Conservation (phyloP, 352 stramenopile genomes). For the Globisporangium mamillatum region DNA sequence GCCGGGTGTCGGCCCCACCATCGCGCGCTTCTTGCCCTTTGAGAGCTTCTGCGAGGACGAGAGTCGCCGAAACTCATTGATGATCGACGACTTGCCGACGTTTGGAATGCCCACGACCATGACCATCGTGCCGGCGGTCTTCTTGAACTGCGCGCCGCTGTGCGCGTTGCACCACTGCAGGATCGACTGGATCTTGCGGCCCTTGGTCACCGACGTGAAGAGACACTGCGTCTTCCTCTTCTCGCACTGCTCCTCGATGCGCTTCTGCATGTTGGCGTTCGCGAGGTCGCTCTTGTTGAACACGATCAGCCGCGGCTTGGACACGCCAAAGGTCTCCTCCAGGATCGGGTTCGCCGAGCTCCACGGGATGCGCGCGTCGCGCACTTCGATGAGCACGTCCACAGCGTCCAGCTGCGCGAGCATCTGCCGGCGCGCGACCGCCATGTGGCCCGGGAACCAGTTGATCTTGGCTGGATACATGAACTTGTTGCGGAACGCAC, state of each 20-base stretch:
- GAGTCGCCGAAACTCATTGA: conserved; percentile 81
- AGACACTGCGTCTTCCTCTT: conserved; percentile 49
- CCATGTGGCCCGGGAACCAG: conserved; percentile 89
- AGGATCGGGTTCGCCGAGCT: conserved; percentile 82
- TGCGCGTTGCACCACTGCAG: conserved; percentile 76
- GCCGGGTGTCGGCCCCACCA: conserved; percentile 77
- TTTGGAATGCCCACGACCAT: conserved; percentile 90
- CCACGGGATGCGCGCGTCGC: conserved; percentile 79
- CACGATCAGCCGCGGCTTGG: conserved; percentile 80
- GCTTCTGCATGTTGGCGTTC: conserved; percentile 81
- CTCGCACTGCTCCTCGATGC: conserved; percentile 64
- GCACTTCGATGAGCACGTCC: conserved; percentile 82
- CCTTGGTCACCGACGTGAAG: conserved; percentile 80
- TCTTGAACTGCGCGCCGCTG: conserved; percentile 80
- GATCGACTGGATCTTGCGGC: conserved; percentile 71
- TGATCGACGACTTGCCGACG: conserved; percentile 89
- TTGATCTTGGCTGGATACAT: conserved; percentile 81
- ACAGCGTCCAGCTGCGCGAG: conserved; percentile 75
- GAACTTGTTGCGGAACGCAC: conserved; percentile 71
- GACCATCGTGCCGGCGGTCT: conserved; percentile 82
- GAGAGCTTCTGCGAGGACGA: conserved; percentile 72
- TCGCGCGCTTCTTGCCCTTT: conserved; percentile 78
- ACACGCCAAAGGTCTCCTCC: conserved; percentile 68
- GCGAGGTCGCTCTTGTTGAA: conserved; percentile 88
- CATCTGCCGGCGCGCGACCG: conserved; percentile 74